These are phyloP conservation scores for Tolypocladium ophioglossoides DNA, from an alignment of 2,329 filamentous ascomycete genomes.

Conservation along the genomic window DNA sequence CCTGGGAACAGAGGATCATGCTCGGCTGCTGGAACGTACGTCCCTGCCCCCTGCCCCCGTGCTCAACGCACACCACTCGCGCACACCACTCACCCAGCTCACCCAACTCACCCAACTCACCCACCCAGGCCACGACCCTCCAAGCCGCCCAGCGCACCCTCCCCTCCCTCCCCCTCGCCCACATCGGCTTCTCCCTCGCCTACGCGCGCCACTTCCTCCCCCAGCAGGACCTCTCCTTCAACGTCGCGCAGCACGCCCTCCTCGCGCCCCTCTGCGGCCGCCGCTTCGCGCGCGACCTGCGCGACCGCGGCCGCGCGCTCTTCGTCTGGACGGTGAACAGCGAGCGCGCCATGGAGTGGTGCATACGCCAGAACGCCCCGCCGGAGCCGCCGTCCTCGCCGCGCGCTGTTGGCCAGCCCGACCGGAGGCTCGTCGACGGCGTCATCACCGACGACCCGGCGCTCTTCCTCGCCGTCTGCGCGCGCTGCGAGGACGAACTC, in stretches of 20 bases:
- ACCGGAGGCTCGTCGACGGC: too few relatives aligned
- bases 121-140: slow-evolving; percentile 54
- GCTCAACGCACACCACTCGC: neutral
- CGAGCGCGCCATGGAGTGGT: slow-evolving; percentile 70
- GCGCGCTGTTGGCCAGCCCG: too few relatives aligned
- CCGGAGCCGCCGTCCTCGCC: too few relatives aligned
- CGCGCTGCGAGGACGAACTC: slow-evolving; percentile 24
- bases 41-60: neutral
- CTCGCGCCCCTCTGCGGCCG: slow-evolving; percentile 54
- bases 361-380: slow-evolving; percentile 34
- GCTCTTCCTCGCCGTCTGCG: slow-evolving; percentile 51
- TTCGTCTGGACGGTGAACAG: slow-evolving; percentile 85
- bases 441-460: slow-evolving; percentile 79
- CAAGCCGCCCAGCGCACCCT: slow-evolving; percentile 50
- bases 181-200: slow-evolving; percentile 55
- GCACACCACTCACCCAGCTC: too few relatives aligned
- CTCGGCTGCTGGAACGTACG: slow-evolving; percentile 73
- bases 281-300: slow-evolving; percentile 54
- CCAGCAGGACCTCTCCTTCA: slow-evolving; percentile 62
- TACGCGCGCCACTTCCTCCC: slow-evolving; percentile 63
- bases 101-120: too few relatives aligned
- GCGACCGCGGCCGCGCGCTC: slow-evolving; percentile 40
- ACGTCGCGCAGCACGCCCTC: slow-evolving; percentile 60
- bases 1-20: slow-evolving; percentile 66
- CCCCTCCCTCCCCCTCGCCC: slow-evolving; percentile 51